Percentiles rank a stretch among this genome's conserved stretches.
Evolutionary conservation across 441 rosid genomes (phyloP).

Genomic region (Melastoma candidum): DNA sequence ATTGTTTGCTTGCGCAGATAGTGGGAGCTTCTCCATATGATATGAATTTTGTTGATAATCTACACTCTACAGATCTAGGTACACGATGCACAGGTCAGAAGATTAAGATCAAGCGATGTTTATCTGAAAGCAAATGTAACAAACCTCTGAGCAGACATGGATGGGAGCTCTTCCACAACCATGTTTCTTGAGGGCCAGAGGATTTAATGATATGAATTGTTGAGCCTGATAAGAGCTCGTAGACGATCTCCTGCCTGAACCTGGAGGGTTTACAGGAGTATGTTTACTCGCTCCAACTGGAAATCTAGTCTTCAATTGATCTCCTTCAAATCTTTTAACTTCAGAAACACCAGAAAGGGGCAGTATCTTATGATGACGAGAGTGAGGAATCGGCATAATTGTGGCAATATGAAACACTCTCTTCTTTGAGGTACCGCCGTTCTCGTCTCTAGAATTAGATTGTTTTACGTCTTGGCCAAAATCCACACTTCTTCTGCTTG

Average conservation of each 20-base stretch:
- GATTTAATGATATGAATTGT: conserved; percentile 19
- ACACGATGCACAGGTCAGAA: too few relatives aligned
- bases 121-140: conserved; percentile 2
- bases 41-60: background rate
- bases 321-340: conserved; percentile 64
- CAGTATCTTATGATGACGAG: conserved; percentile 63
- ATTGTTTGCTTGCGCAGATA: background rate
- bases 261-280: conserved; percentile 37
- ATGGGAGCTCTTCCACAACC: conserved; percentile 16
- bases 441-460: conserved; percentile 25
- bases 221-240: conserved; percentile 79
- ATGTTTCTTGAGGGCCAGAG: too few relatives aligned
- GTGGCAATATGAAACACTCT: conserved; percentile 48
- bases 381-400: conserved; percentile 87
- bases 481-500: conserved; percentile 56
- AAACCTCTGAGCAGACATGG: conserved; percentile 91
- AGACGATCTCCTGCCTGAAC: conserved; percentile 58
- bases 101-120: background rate
- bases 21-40: background rate
- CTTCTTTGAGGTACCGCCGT: conserved; percentile 34
- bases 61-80: background rate
- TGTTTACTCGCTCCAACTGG: conserved; percentile 57
- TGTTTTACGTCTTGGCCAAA: conserved; percentile 43
- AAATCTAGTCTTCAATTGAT: conserved; percentile 54
- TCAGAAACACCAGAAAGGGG: conserved; percentile 73